Base-by-base conservation (phyloP, 331 rosid genomes). In the Malus hybrid region DNA sequence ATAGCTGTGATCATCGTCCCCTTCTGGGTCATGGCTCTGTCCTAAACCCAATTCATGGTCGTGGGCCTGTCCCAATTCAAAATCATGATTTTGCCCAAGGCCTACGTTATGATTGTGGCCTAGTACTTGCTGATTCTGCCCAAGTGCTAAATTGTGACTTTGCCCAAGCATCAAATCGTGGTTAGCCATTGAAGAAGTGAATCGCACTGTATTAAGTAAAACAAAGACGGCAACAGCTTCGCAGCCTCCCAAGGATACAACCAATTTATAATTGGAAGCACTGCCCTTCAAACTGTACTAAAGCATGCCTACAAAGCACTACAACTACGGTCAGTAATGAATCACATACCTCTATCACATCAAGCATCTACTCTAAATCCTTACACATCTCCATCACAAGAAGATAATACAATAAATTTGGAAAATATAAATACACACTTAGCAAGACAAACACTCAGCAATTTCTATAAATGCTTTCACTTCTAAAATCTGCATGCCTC, bases 111-210 rank as follows among this genome's bases (percentile, higher is more conserved):
- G 92, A 84, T 78, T 80, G 76, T 87, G 94, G 31, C 81, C 85
- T 76, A 90, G 65, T 74, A 85, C 83, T 55, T 83, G 94, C 74
- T 85, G 97, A 77, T 88, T 89, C 79, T 86, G 96, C 73, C 94
- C 89, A 42, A 79, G 87, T 16, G 85, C 87, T 73, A 85, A 57
- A 83, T 77, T 87, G 76, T 85, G 94, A 81, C 72, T 85, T 76
- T 87, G 90, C 60, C 90, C 93, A 67, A 93, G 87, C 62, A 93
- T 82, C 86, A 90, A 66, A 42, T 90, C 94, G 71, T 90, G 90
- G 84, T 83, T 87, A 39, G 94, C 88, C 94, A 90, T 88, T 83
- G 79, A 75, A 68, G 73, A 54, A 36, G 75, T 65, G 52, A 61
- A 79, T 77, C 70, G 33, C 77, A 28, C 29, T 80, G 48, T 65